phyloP scores from a whole-genome alignment of 805 yeast genomes.

The Suhomyces faveliae region DNA sequence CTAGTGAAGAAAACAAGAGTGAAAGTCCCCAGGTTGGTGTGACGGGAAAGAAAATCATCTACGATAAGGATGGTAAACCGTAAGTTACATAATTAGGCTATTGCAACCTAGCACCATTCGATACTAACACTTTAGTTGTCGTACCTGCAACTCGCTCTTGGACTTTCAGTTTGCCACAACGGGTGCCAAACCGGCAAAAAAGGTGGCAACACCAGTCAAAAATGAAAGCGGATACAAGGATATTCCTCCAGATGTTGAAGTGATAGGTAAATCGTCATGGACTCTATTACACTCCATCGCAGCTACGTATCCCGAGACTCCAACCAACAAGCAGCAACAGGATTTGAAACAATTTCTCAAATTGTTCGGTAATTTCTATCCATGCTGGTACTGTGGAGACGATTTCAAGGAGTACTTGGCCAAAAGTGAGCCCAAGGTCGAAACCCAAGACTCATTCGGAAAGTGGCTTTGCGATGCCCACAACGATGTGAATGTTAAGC shows the following conservation, averaged over 20 bases:
- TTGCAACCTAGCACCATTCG: neutral
- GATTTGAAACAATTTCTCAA: constrained; percentile 71
- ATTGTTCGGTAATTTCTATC: constrained; percentile 77
- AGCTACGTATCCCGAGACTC: constrained; percentile 77
- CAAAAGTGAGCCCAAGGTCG: constrained; percentile 54
- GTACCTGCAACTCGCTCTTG: constrained; percentile 77
- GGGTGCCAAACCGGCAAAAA: constrained; percentile 9
- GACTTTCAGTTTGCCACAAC: constrained; percentile 70
- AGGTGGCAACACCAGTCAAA: constrained; percentile 1
- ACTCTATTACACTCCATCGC: constrained; percentile 87
- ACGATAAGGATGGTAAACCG: constrained; percentile 94
- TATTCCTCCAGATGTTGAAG: constrained; percentile 84
- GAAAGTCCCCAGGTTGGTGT: constrained; percentile 49
- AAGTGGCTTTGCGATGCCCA: constrained; percentile 94
- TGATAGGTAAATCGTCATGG: constrained; percentile 87
- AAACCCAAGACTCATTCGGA: constrained; percentile 75
- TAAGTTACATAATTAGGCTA: constrained; percentile 46
- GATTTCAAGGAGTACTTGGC: constrained; percentile 70
- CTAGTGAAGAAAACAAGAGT: neutral
- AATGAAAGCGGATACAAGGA: constrained; percentile 25
- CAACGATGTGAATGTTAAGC: constrained; percentile 82
- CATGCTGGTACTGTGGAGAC: constrained; percentile 90
- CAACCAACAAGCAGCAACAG: constrained; percentile 57
- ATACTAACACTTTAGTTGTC: constrained; percentile 51
- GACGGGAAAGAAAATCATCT: constrained; percentile 65